Conservation (phyloP, 129 eudicot species). For the Arctium minus region DNA sequence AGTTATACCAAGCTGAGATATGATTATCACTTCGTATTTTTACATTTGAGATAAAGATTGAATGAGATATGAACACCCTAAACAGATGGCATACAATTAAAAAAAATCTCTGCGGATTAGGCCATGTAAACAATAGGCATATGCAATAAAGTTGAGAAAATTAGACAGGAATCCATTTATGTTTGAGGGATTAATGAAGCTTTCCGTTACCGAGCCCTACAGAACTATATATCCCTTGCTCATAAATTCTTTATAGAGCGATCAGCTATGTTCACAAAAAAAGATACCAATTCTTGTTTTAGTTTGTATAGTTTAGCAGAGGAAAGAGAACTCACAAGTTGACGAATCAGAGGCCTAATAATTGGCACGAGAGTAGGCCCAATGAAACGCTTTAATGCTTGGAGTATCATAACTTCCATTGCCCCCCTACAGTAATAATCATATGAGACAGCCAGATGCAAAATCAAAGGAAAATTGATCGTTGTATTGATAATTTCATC, state of each 20-base stretch:
- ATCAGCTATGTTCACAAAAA: not conserved
- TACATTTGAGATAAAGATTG: not conserved
- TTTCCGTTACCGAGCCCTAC: not conserved
- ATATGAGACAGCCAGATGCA: not conserved
- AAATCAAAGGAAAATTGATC: not conserved
- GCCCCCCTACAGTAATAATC: conserved; percentile 1
- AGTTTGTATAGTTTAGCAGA: not conserved
- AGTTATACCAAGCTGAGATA: not conserved
- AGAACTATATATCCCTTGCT: not conserved
- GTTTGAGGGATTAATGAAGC: not conserved
- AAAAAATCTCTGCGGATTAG: not conserved
- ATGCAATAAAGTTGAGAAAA: not conserved
- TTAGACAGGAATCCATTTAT: not conserved
- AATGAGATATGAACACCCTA: not conserved
- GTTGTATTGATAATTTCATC: not conserved
- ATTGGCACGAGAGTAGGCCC: conserved; percentile 13
- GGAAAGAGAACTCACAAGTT: conserved; percentile 18
- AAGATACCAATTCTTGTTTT: not conserved
- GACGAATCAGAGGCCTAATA: conserved; percentile 13
- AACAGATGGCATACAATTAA: not conserved
- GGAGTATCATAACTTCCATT: conserved; percentile 20
- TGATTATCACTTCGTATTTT: not conserved
- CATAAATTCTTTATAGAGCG: not conserved
- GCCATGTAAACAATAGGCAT: not conserved
- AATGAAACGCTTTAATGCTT: conserved; percentile 5